Evolutionary conservation across 1,139 yeast species (phyloP).

Genomic region (Taphrina deformans): DNA sequence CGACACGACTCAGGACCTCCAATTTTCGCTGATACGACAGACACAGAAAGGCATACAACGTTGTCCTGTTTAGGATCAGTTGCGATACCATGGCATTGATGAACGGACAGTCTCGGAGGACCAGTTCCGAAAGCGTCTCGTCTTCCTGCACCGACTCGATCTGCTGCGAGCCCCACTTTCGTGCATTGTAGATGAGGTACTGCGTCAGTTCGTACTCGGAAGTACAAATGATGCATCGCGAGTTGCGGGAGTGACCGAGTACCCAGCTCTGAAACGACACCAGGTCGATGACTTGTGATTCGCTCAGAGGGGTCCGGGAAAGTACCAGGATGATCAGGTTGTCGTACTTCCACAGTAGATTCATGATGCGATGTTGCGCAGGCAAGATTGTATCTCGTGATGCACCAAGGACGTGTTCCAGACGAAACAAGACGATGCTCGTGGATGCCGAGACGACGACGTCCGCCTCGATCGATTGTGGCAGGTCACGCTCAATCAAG

Average conservation of each 20-base stretch:
- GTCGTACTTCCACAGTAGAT: neutral
- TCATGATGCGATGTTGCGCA: neutral
- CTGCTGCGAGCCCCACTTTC: neutral
- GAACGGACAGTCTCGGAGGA: neutral
- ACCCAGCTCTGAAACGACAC: neutral
- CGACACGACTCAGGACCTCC: neutral
- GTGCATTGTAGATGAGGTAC: neutral
- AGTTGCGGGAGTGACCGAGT: neutral
- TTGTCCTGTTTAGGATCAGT: neutral
- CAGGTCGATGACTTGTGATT: neutral
- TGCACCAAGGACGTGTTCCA: slow-evolving; percentile 1
- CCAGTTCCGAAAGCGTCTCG: neutral
- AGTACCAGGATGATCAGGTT: neutral
- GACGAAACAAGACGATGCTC: neutral
- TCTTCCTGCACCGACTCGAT: neutral
- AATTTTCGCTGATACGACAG: neutral
- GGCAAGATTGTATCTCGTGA: neutral
- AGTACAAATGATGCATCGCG: neutral
- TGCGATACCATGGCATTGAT: slow-evolving; percentile 16
- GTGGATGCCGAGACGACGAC: neutral
- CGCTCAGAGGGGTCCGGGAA: neutral
- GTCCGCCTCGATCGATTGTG: neutral
- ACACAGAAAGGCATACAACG: neutral
- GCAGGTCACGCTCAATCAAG: slow-evolving; percentile 16
- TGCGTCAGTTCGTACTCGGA: neutral